These are phyloP conservation scores for Hymenoscyphus albidus DNA, from an alignment of 2,329 filamentous ascomycete species.

Conservation along the genomic window DNA sequence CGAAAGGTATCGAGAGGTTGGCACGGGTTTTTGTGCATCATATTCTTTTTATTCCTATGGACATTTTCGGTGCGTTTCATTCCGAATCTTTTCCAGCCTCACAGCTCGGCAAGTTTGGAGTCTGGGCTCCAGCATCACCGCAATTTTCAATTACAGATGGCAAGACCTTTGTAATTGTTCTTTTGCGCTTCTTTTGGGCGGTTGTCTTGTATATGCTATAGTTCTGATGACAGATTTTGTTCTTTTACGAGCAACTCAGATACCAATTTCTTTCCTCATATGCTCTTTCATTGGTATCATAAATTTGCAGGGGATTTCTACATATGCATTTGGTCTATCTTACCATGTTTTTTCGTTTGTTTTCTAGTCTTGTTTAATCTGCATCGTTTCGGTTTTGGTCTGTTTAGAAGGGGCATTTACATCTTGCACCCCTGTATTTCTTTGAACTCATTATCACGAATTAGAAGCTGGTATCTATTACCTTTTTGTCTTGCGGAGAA, in stretches of 20 bases:
- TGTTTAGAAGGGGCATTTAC: background rate
- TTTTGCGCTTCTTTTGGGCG: background rate
- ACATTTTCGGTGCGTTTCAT: background rate
- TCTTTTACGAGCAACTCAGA: background rate
- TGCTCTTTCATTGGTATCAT: background rate
- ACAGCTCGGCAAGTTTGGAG: background rate
- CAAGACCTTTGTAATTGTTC: background rate
- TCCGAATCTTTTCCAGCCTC: constrained; percentile 1
- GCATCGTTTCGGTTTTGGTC: background rate
- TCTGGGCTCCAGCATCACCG: background rate
- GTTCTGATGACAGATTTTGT: background rate
- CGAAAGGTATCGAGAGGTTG: background rate
- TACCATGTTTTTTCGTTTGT: background rate
- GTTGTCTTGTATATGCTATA: background rate
- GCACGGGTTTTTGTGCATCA: background rate
- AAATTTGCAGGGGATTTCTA: background rate
- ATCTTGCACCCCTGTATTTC: background rate
- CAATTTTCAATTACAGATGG: constrained; percentile 1
- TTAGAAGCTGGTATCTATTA: background rate
- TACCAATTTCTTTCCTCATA: background rate
- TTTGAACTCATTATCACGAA: background rate
- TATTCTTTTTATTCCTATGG: constrained; percentile 1
- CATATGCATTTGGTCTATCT: background rate
- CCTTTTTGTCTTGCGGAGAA: background rate
- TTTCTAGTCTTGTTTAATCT: background rate